Base-by-base conservation (phyloP, 73 alveolate genomes). In the Stentor roeselii region DNA sequence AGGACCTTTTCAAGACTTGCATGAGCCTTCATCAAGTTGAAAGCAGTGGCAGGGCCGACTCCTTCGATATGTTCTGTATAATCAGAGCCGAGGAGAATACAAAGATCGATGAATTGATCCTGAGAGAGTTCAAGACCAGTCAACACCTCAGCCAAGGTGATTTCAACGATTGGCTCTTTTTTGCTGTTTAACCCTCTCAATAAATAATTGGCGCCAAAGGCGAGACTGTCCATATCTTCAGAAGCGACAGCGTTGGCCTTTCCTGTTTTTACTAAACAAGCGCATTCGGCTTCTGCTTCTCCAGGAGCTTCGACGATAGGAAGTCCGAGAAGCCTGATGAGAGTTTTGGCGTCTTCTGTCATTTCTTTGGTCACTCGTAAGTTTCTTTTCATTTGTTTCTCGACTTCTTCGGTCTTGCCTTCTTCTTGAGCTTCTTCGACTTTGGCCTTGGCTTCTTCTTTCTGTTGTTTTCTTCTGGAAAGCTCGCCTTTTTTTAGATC, bases 211-310 rank as follows among this genome's bases (percentile, higher is more conserved):
- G 98, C 84, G 40, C 96, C 98, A 86, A 95, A 93, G 3, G 98
- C 89, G 59, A 95, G 85, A 3, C 97, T 92, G 86, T 96, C 99
- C 98, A 96, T 93, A 91, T 95, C 99, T 78, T 96, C 99, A 3
- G 98, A 89, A 21, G 92, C 98, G 1, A 97, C 92, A 50, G 97
- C 98, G 87, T 60, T 90, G 31, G 96, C 98, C 76, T 90, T 92
- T 76, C 95, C 95, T 60, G 88, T 90, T 78, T 93, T 95, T 3
- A 95, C 98, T 32, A 95, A 84, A 60, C 83, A 86, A 3, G 99
- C 93, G 78, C 99, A 96, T 59, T 93, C 80, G 1, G 99, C 98
- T 88, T 96, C 99, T n/a, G 99, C 99, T 86, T 96, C 99, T 60
- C 98, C 84, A 3, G 98, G 98, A 0, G 99, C 99, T 59, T 93